Base-by-base conservation (phyloP, 345 rosid species). In the Linum lewisii region DNA sequence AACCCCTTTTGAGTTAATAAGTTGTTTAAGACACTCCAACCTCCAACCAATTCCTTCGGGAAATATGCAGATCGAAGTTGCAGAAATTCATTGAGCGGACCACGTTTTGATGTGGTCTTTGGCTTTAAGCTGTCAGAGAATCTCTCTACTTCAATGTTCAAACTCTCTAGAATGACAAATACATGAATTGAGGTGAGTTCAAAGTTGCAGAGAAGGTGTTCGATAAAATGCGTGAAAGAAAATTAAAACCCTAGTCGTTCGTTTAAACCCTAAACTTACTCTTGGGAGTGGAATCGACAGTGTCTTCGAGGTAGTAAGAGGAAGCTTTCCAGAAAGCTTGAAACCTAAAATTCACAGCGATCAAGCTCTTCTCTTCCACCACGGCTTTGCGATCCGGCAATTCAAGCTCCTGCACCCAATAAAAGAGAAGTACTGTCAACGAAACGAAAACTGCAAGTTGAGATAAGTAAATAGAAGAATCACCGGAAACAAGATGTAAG, bases 21-120 rank as follows among this genome's bases (percentile, higher is more conserved):
- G 25, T 29, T 54, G n/a, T 21, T 60, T 38, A 20, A 55, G 42
- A 42, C 24, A 38, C 29, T n/a, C 63, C 18, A 62, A 80, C 87
- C 87, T 82, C 69, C 68, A 69, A 81, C 36, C 57, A 78, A 61
- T 66, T 79, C 83, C 67, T 57, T 65, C 52, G 87, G 87, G 69
- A 82, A 84, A 75, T 82, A 77, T 53, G 64, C 44, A 63, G 72
- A 34, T 21, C 47, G 49, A 23, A 75, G 62, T 62, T 63, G 72
- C 45, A 84, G 64, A 67, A 77, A 62, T 54, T 78, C 76, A 63
- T 67, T 2, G 59, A 82, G 77, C 10, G 79, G 68, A 66, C 71
- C 74, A 6, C 77, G 82, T 52, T 66, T 56, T 2, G 21, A 23
- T 37, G 66, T 22, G 63, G 21, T 62, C 67, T 59, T 79, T n/a